These are phyloP conservation scores for Sporisorium iseilematis-ciliati DNA, from an alignment of 1,284 basidiomycete genomes.

Conservation along the genomic window DNA sequence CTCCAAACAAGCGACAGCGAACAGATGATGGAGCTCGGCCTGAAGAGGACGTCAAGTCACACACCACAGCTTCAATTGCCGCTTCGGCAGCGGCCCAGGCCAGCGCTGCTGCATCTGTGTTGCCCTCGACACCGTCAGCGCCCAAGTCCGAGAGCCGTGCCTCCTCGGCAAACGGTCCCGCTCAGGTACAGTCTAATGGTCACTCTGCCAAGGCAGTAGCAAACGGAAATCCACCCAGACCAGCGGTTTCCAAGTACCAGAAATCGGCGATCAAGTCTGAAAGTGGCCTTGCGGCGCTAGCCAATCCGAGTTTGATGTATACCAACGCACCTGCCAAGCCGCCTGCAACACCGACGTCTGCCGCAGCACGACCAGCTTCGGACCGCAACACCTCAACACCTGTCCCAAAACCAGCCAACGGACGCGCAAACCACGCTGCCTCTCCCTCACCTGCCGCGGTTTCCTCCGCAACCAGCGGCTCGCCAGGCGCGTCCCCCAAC, in stretches of 20 bases:
- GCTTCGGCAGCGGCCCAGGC: not conserved
- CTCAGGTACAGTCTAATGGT: not conserved
- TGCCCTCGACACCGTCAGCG: not conserved
- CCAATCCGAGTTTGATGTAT: constrained; percentile 41
- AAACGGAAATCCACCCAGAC: constrained; percentile 25
- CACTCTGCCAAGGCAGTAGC: constrained; percentile 8
- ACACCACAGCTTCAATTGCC: not conserved
- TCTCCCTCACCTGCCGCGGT: constrained; percentile 33
- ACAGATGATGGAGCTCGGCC: constrained; percentile 2
- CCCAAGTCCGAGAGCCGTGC: not conserved
- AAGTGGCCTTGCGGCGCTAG: constrained; percentile 15
- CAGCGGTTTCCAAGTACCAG: constrained; percentile 15
- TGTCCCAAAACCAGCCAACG: constrained; percentile 5
- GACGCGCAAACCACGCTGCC: constrained; percentile 3
- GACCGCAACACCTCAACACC: constrained; percentile 17
- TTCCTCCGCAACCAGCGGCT: constrained; percentile 9
- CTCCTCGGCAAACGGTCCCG: constrained; percentile 5
- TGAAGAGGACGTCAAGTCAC: not conserved
- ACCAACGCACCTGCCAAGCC: constrained; percentile 33
- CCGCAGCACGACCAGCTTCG: constrained; percentile 7
- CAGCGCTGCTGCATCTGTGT: not conserved
- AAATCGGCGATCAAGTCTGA: constrained; percentile 28
- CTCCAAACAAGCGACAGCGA: constrained; percentile 36
- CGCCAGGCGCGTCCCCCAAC: constrained; percentile 28
- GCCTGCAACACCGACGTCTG: constrained; percentile 17